Conservation (phyloP, 129 eudicot species). For the Flaveria robusta region DNA sequence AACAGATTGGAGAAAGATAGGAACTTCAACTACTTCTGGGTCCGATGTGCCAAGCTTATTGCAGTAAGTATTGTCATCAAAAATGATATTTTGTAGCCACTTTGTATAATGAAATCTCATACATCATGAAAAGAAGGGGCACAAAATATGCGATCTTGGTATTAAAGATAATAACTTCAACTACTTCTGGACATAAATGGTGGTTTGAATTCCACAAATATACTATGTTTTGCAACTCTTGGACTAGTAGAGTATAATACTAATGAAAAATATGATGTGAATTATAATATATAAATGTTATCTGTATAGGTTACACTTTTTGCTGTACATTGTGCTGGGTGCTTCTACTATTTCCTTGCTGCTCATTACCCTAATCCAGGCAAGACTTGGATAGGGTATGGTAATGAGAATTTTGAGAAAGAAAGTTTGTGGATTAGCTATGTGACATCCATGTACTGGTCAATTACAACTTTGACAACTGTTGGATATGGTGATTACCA, state of each 20-base stretch:
- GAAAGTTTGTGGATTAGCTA: constrained; percentile 75
- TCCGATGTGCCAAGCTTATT: constrained; percentile 86
- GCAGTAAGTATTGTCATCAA: constrained; percentile 53
- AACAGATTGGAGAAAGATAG: constrained; percentile 93
- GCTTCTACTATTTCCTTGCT: constrained; percentile 84
- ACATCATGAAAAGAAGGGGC: background rate
- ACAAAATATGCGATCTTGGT: background rate
- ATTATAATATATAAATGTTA: too few relatives aligned
- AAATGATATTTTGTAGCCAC: background rate
- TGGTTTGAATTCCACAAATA: background rate
- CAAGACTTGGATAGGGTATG: constrained; percentile 78
- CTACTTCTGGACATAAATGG: background rate
- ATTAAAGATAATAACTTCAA: background rate
- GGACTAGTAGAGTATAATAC: background rate
- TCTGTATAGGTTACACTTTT: too few relatives aligned
- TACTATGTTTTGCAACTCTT: background rate
- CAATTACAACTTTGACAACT: constrained; percentile 85
- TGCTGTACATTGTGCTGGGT: constrained; percentile 85
- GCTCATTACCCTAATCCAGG: constrained; percentile 59
- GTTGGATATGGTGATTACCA: constrained; percentile 96
- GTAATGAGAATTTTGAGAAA: constrained; percentile 43
- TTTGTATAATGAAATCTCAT: background rate
- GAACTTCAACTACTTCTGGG: constrained; percentile 92
- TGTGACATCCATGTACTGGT: constrained; percentile 84
- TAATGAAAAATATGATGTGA: too few relatives aligned